Conservation (phyloP, 331 rosid genomes). For the Arachis monticola region DNA sequence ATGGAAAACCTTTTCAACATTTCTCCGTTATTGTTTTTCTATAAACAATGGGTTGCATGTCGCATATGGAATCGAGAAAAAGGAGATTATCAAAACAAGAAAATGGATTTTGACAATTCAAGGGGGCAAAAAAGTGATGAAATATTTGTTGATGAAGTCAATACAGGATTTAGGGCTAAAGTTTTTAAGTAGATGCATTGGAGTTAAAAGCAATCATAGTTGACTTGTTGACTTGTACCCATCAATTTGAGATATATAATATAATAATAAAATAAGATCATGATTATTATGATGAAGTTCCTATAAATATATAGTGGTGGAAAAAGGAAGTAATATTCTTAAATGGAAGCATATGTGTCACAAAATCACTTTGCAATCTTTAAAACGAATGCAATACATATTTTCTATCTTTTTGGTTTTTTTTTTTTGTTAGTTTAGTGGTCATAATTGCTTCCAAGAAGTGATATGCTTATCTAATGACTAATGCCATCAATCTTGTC, state of each 20-base stretch:
- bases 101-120: background rate
- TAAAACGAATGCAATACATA: constrained; percentile 8
- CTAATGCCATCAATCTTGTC: constrained; percentile 17
- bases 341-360: background rate
- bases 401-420: background rate
- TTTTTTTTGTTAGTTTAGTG: background rate
- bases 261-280: no score
- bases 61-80: background rate
- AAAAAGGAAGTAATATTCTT: constrained; percentile 4
- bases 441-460: constrained; percentile 24
- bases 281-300: constrained; percentile 9
- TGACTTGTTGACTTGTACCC: constrained; percentile 15
- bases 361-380: constrained; percentile 3
- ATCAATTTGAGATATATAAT: background rate
- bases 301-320: background rate
- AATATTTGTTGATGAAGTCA: background rate
- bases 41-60: background rate
- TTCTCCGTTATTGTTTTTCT: no score
- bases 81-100: background rate
- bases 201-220: background rate
- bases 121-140: background rate
- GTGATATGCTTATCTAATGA: constrained; percentile 20
- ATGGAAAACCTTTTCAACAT: no score
- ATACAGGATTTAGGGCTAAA: background rate
- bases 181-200: background rate